A percentile compares a stretch with the other conserved stretches of the same genome.
Conservation (phyloP, 495 filamentous ascomycete genomes). For the Podospora bellae-mahoneyi region DNA sequence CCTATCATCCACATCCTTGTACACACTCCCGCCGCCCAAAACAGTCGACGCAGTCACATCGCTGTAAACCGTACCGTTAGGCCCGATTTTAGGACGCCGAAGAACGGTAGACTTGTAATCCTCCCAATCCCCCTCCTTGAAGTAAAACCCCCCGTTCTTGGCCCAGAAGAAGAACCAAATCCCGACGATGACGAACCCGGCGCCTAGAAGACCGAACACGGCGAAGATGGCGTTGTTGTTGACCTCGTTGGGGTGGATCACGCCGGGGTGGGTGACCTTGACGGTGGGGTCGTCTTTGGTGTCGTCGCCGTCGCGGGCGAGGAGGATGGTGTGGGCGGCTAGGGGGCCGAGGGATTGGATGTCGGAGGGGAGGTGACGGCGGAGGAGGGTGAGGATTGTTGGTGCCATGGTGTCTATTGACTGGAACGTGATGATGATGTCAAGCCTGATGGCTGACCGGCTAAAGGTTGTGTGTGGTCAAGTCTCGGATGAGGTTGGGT, state of each 20-base stretch:
- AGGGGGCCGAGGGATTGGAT: constrained; percentile 38
- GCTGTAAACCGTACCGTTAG: constrained; percentile 76
- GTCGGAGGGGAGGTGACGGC: constrained; percentile 21
- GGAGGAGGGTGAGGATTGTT: constrained; percentile 26
- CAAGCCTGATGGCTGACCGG: not conserved
- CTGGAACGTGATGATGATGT: constrained; percentile 8
- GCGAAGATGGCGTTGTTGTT: constrained; percentile 81
- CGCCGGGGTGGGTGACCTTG: constrained; percentile 37
- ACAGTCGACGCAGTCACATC: constrained; percentile 78
- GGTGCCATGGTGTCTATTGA: constrained; percentile 32
- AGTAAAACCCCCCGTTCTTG: constrained; percentile 90
- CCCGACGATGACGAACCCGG: constrained; percentile 65
- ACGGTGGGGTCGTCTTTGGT: constrained; percentile 30
- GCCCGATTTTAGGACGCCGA: constrained; percentile 71
- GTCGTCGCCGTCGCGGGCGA: constrained; percentile 32
- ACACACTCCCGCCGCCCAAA: constrained; percentile 73
- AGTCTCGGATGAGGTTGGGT: not conserved
- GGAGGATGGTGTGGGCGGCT: constrained; percentile 37
- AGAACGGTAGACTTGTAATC: constrained; percentile 97
- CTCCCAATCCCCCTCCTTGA: constrained; percentile 83
- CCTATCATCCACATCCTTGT: constrained; percentile 61
- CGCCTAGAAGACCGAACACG: constrained; percentile 81
- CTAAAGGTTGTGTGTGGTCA: not conserved
- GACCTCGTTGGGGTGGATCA: constrained; percentile 62
- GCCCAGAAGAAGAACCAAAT: constrained; percentile 99